Base-by-base conservation (phyloP, 805 yeast genomes). In the Candida ficus region DNA sequence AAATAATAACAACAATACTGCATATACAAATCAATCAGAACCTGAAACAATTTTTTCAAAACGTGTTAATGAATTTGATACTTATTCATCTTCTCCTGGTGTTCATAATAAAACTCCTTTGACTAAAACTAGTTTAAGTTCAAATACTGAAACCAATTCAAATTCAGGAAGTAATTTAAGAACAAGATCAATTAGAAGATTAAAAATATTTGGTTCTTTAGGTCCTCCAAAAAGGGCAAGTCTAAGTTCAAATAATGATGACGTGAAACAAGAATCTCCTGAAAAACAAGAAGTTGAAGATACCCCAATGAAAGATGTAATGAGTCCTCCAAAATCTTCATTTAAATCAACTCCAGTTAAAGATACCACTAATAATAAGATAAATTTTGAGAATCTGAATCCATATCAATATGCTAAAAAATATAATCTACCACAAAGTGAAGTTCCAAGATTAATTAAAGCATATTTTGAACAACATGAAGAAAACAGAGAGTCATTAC, bases 361-460 rank as follows among this genome's bases (percentile, higher is more conserved):
- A 21, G 17, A 38, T 14, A 37, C 41, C 9, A 25, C 19, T 5
- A 29, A 11, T 18, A 6, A 23, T 16, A 18, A 37, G 4, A 33
- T 33, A n/a, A 20, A 64, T 17, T 63, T 66, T 49, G 66, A 64
- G 33, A 64, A 63, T 7, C 47, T 66, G 38, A 67, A 66, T 43
- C 71, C 71, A 9, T 63, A 64, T 29, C 69, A 66, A 45, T 67
- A 64, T 44, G 47, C 62, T 17, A 64, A 58, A 42, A 58, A 59
- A 46, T 52, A 64, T 42, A 59, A 61, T 30, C 43, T 66, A 12
- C 66, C 70, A 3, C 50, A 67, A 2, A 47, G 47, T 18, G 71
- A 66, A 26, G 50, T 66, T 34, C 67, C 70, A 16, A 52, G 45
- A 28, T 55, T 66, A 9, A 61, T 66, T 10, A 61, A 61, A 37